Percentiles rank a stretch among this genome's conserved stretches.
Evolutionary conservation across 2,329 filamentous ascomycete species (phyloP).

Genomic region (Aspergillus phoenicis): DNA sequence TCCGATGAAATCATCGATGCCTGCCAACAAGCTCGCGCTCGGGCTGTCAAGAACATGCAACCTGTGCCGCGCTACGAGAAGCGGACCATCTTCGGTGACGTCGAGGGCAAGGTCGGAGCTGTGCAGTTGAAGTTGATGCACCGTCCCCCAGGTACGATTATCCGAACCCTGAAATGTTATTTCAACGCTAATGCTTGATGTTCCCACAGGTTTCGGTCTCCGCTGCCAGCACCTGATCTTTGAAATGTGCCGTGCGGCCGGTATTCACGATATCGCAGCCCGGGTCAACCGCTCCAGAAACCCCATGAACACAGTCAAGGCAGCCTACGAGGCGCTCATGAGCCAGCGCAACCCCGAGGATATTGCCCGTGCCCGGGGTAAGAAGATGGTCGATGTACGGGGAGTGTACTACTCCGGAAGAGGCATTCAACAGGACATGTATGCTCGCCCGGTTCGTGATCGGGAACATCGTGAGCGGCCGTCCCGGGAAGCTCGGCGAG

Average conservation of each 20-base stretch:
- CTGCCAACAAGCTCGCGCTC: slow-evolving; percentile 70
- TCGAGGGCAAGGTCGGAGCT: slow-evolving; percentile 83
- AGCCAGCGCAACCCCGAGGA: slow-evolving; percentile 86
- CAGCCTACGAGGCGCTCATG: slow-evolving; percentile 77
- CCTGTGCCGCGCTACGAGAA: slow-evolving; percentile 91
- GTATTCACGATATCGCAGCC: slow-evolving; percentile 84
- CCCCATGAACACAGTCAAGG: slow-evolving; percentile 98
- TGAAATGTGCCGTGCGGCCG: slow-evolving; percentile 85
- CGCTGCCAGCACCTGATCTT: slow-evolving; percentile 90
- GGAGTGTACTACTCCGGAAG: slow-evolving; percentile 92
- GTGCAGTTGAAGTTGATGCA: slow-evolving; percentile 79
- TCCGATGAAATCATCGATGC: slow-evolving; percentile 72
- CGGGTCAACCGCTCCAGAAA: slow-evolving; percentile 83
- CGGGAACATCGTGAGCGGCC: no score
- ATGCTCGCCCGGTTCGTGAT: no score
- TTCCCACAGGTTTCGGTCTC: slow-evolving; percentile 77
- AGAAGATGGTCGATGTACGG: slow-evolving; percentile 92
- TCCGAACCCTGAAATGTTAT: not conserved
- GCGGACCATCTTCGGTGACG: slow-evolving; percentile 84
- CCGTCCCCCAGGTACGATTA: slow-evolving; percentile 77
- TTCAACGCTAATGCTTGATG: not conserved
- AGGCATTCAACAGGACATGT: not conserved
- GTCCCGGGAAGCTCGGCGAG: no score
- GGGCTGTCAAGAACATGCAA: slow-evolving; percentile 88
- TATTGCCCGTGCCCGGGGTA: slow-evolving; percentile 83